Conservation (phyloP, 345 rosid species). For the Arabis hirsuta region DNA sequence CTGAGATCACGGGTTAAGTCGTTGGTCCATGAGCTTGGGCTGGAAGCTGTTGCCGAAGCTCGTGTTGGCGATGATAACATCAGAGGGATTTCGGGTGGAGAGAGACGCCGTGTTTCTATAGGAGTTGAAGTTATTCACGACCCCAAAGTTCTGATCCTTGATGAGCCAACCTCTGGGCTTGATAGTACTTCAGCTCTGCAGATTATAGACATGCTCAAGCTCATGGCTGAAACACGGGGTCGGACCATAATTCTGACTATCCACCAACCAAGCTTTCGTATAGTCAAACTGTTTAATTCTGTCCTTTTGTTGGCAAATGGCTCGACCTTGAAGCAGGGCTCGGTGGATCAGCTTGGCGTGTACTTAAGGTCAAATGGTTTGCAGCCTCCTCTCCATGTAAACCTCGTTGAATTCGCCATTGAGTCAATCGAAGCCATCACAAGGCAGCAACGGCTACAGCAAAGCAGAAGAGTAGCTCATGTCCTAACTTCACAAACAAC, state of each 20-base stretch:
- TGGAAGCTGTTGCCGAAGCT: slow-evolving; percentile 63
- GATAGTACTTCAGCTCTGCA: slow-evolving; percentile 89
- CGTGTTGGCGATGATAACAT: slow-evolving; percentile 82
- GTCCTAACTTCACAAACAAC: slow-evolving; percentile 40
- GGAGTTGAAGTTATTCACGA: slow-evolving; percentile 94
- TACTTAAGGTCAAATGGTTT: slow-evolving; percentile 54
- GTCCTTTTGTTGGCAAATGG: slow-evolving; percentile 81
- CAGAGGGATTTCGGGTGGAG: slow-evolving; percentile 97
- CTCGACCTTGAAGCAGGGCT: slow-evolving; percentile 76
- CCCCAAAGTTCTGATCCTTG: slow-evolving; percentile 87
- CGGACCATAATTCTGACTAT: slow-evolving; percentile 74
- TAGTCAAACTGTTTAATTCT: slow-evolving; percentile 80
- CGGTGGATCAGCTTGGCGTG: slow-evolving; percentile 69
- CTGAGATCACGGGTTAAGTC: slow-evolving; percentile 64
- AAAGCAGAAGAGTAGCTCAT: slow-evolving; percentile 39
- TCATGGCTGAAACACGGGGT: slow-evolving; percentile 85
- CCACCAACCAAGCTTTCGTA: slow-evolving; percentile 95
- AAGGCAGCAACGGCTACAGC: slow-evolving; percentile 32
- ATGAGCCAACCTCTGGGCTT: slow-evolving; percentile 98
- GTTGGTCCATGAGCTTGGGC: slow-evolving; percentile 80
- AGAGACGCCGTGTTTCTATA: slow-evolving; percentile 90
- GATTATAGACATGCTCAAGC: slow-evolving; percentile 82
- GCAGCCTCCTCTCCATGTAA: slow-evolving; percentile 70
- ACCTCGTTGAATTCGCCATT: slow-evolving; percentile 80
- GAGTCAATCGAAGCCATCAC: slow-evolving; percentile 73